Conservation (phyloP, 306 rosid species). For the Purshia tridentata region DNA sequence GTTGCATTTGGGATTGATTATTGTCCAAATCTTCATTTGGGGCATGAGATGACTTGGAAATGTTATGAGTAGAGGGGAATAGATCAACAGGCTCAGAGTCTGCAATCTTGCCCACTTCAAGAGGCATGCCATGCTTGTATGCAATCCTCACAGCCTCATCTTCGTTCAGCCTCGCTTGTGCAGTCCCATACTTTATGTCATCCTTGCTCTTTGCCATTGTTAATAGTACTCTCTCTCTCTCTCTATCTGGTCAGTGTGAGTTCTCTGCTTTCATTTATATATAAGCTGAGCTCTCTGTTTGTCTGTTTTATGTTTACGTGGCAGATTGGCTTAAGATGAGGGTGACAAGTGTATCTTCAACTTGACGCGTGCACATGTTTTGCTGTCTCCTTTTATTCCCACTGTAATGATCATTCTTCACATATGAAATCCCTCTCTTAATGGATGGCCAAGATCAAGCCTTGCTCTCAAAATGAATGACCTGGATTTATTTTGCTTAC, state of each 20-base stretch:
- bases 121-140: slow-evolving; percentile 57
- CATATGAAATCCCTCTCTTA: too few relatives aligned
- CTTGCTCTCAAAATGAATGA: too few relatives aligned
- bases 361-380: not conserved
- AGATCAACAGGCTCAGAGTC: slow-evolving; percentile 54
- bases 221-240: not conserved
- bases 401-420: not conserved
- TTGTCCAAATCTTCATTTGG: not conserved
- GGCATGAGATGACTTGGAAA: slow-evolving; percentile 13
- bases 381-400: not conserved
- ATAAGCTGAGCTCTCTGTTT: not conserved
- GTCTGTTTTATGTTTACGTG: not conserved
- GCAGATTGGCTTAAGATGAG: not conserved
- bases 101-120: slow-evolving; percentile 66
- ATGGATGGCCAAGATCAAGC: too few relatives aligned
- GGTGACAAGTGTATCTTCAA: not conserved
- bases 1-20: slow-evolving; percentile 31
- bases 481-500: too few relatives aligned
- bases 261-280: not conserved
- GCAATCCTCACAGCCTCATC: slow-evolving; percentile 56
- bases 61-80: slow-evolving; percentile 39
- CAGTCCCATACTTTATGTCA: slow-evolving; percentile 45
- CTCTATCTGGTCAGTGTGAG: not conserved
- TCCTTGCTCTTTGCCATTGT: slow-evolving; percentile 57
- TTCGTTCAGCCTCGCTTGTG: slow-evolving; percentile 52